Evolutionary conservation across 2,329 filamentous ascomycete species (phyloP).

Genomic region (Neofusicoccum laricinum): DNA sequence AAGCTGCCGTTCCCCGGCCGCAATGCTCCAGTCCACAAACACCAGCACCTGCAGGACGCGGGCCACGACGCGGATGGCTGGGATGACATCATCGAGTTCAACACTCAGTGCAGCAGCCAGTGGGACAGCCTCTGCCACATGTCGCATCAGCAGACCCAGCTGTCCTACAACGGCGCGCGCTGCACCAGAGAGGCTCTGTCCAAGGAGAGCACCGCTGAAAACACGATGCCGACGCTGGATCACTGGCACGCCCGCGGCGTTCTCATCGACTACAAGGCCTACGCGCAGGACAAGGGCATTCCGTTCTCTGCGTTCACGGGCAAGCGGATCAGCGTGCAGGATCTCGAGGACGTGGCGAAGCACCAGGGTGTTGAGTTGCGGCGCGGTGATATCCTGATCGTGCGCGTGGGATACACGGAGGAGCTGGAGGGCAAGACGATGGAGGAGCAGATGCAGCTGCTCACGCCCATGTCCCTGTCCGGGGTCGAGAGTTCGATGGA

Average conservation of each 20-base stretch:
- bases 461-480: not conserved
- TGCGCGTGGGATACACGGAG: constrained; percentile 21
- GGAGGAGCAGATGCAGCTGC: not conserved
- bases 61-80: constrained; percentile 15
- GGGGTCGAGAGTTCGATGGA: constrained; percentile 22
- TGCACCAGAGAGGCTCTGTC: not conserved
- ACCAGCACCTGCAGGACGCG: constrained; percentile 27
- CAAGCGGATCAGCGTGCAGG: not conserved
- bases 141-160: not conserved
- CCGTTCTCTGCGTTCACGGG: constrained; percentile 15
- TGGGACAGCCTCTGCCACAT: constrained; percentile 45
- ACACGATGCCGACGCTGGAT: constrained; percentile 10
- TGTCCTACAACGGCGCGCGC: not conserved
- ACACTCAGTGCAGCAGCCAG: constrained; percentile 56
- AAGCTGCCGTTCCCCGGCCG: constrained; percentile 31
- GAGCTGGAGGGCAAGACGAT: not conserved
- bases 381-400: constrained; percentile 24
- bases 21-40: constrained; percentile 34
- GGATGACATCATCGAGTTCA: constrained; percentile 45
- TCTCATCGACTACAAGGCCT: constrained; percentile 24
- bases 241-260: constrained; percentile 18
- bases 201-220: not conserved
- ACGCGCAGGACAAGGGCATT: constrained; percentile 22
- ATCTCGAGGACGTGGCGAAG: constrained; percentile 16
- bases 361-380: constrained; percentile 23